phyloP scores from a whole-genome alignment of 805 yeast species.

The Yueomyces sinensis region DNA sequence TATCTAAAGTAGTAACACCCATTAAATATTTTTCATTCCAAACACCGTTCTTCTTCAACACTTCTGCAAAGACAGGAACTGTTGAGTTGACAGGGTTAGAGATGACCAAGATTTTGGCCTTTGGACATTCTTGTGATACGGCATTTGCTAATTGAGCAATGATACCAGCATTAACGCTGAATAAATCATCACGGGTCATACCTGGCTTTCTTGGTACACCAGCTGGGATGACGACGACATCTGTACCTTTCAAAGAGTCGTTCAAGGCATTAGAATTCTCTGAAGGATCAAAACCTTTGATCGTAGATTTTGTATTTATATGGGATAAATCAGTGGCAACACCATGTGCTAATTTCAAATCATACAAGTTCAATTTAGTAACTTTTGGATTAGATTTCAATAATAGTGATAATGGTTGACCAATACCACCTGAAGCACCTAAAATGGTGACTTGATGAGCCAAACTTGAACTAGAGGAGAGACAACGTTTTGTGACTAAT shows the following conservation, averaged over 20 bases:
- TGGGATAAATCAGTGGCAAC: constrained; percentile 95
- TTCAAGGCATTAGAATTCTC: constrained; percentile 56
- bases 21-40: constrained; percentile 86
- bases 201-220: constrained; percentile 99
- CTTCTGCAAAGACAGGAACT: constrained; percentile 93
- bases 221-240: constrained; percentile 86
- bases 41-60: constrained; percentile 69
- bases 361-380: constrained; percentile 75
- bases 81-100: constrained; percentile 97
- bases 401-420: constrained; percentile 75
- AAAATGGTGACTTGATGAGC: constrained; percentile 51
- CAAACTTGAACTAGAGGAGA: neutral
- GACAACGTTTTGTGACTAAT: neutral
- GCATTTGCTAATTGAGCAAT: constrained; percentile 87
- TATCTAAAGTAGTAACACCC: constrained; percentile 94
- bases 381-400: constrained; percentile 82
- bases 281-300: constrained; percentile 79
- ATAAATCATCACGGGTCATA: constrained; percentile 95
- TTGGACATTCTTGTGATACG: constrained; percentile 69
- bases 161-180: constrained; percentile 91
- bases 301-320: constrained; percentile 83
- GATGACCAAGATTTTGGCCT: constrained; percentile 70
- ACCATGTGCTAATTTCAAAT: constrained; percentile 87
- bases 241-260: constrained; percentile 57
- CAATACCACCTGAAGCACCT: constrained; percentile 92